Conservation (phyloP, 169 alveolate species). For the Nephromyces sp. region DNA sequence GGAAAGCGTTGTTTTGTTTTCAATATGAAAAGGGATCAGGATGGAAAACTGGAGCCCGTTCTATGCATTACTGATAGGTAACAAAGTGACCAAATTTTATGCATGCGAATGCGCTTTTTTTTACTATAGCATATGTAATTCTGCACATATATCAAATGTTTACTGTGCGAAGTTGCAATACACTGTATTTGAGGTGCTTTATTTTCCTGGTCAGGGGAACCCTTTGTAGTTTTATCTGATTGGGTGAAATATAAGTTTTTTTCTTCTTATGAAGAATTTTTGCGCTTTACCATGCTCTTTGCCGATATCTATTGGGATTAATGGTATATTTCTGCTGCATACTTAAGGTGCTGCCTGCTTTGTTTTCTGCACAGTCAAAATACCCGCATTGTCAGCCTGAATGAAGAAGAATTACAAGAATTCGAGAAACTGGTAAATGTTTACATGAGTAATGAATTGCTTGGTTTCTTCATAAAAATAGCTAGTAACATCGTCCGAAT, state of each 20-base stretch:
- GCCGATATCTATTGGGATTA: neutral
- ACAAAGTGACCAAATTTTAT: neutral
- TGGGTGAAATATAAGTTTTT: neutral
- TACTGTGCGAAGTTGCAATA: neutral
- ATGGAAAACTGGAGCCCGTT: constrained; percentile 36
- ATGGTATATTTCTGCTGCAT: neutral
- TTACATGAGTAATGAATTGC: no score
- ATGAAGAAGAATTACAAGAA: constrained; percentile 25
- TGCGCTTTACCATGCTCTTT: neutral
- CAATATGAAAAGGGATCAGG: constrained; percentile 35
- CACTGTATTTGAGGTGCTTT: neutral
- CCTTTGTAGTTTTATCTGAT: neutral
- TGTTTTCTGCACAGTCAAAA: constrained; percentile 8
- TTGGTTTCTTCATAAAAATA: no score
- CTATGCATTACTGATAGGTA: constrained; percentile 35
- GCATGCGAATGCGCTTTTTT: neutral
- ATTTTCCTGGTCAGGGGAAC: neutral
- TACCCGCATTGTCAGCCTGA: constrained; percentile 30
- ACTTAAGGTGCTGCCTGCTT: neutral
- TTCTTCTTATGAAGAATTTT: neutral
- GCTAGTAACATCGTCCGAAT: no score
- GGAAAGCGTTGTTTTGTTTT: constrained; percentile 34
- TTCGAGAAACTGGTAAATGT: constrained; percentile 30
- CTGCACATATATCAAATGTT: neutral
- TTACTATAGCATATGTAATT: neutral